phyloP scores from a whole-genome alignment of 176 grass and related monocot genomes.

The Oryza rufipogon region DNA sequence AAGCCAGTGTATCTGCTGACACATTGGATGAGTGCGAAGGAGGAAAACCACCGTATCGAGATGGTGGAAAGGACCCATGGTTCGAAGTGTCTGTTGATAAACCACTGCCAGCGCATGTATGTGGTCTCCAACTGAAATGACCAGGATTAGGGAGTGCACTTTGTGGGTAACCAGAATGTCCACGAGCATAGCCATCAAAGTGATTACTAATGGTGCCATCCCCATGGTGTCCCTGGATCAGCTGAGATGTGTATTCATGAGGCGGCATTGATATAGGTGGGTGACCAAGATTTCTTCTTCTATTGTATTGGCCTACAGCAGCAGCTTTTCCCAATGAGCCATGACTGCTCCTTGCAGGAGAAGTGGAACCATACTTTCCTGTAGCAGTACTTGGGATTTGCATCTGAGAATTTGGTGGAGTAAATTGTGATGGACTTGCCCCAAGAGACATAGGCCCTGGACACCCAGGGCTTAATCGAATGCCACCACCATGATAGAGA shows the following conservation, averaged over 20 bases:
- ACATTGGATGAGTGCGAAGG: slow-evolving; percentile 41
- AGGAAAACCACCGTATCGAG: slow-evolving; percentile 33
- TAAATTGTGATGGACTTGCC: slow-evolving; percentile 92
- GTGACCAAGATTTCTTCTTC: slow-evolving; percentile 65
- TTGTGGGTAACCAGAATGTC: slow-evolving; percentile 54
- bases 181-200: slow-evolving; percentile 53
- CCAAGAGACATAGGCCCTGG: slow-evolving; percentile 83
- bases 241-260: slow-evolving; percentile 67
- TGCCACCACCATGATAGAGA: slow-evolving; percentile 66
- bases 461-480: slow-evolving; percentile 79
- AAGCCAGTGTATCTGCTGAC: slow-evolving; percentile 56
- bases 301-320: slow-evolving; percentile 81
- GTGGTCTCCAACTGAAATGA: slow-evolving; percentile 75
- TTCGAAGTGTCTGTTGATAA: slow-evolving; percentile 43
- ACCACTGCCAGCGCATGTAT: slow-evolving; percentile 48
- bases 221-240: slow-evolving; percentile 51
- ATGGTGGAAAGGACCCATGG: slow-evolving; percentile 63
- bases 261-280: slow-evolving; percentile 67
- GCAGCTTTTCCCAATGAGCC: slow-evolving; percentile 73
- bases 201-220: slow-evolving; percentile 48
- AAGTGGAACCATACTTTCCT: slow-evolving; percentile 67
- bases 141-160: slow-evolving; percentile 57
- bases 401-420: slow-evolving; percentile 79
- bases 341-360: slow-evolving; percentile 71
- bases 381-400: slow-evolving; percentile 53